Base-by-base conservation (phyloP, 2,329 filamentous ascomycete genomes). In the Penicillium aurantiogriseum region DNA sequence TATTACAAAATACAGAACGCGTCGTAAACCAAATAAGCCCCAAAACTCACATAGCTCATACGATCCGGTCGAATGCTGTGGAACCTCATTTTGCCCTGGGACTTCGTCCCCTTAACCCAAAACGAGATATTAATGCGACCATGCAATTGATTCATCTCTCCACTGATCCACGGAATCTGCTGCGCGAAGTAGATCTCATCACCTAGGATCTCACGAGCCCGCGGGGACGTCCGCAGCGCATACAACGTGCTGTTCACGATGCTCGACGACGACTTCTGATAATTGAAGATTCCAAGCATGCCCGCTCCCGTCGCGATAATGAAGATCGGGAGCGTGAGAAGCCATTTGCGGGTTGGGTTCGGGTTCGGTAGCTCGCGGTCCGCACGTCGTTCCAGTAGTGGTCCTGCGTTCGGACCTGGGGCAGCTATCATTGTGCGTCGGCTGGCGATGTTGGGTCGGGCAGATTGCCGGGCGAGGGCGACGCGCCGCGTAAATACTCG, bases 281-380 rank as follows among this genome's bases (percentile, higher is more conserved):
- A 97, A 83, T 99, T 99, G 88, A 99, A 97, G 76, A 99, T 97
- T 66, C 89, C 91, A 59, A 95, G 79, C 64, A 88, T 87, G 64
- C 88, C 88, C 54, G 83, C 81, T 48, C 85, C 83, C 66, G 96
- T 85, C 62, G 91, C 80, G 62, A 84, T 76, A 52, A 88, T 73
- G 82, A 97, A 97, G 72, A 96, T 79, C 53, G 93, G 93, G 35
- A 96, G 76, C 1, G 91, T 91, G 67, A 84, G 84, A 54, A 81
- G 72, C 89, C 89, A 92, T 65, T 82, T 81, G 71, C 85, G 84
- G 48, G 70, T 65, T n/a, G 64, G 63, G 15, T 72, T 66, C 40
- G 81, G 68, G 31, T 75, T 66, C 17, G 82, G 82, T 2, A 84
- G 76, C 46, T 76, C 81, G 63, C 81, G 79, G 70, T 84, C 81